A percentile compares a stretch with the other conserved stretches of the same genome.
Conservation (phyloP, 2,329 filamentous ascomycete genomes). For the Apiospora rasikravindrae region DNA sequence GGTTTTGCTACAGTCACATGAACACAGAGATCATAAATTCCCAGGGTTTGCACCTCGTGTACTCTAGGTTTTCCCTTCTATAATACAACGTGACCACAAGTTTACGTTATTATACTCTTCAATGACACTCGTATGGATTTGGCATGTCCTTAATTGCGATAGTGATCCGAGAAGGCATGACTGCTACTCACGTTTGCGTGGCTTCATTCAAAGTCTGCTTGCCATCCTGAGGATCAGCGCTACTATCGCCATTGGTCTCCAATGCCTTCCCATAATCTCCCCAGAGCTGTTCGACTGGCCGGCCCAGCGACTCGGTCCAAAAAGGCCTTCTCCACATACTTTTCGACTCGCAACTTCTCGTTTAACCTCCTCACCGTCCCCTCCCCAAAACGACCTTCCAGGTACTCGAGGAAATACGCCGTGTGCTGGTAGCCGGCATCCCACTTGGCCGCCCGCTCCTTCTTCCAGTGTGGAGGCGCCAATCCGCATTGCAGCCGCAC, state of each 20-base stretch:
- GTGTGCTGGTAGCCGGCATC: conserved; percentile 90
- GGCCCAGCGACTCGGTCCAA: conserved; percentile 72
- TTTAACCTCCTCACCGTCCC: conserved; percentile 70
- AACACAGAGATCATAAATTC: not conserved
- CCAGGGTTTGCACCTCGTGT: too few species aligned
- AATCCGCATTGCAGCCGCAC: conserved; percentile 78
- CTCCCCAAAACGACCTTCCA: conserved; percentile 70
- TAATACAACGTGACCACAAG: not conserved
- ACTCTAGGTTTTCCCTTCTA: not conserved
- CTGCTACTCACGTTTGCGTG: conserved; percentile 26
- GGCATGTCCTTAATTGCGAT: not conserved
- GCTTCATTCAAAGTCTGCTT: conserved; percentile 25
- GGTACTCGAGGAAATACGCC: conserved; percentile 86
- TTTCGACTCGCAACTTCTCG: conserved; percentile 65
- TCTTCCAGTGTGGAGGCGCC: conserved; percentile 81
- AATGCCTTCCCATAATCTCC: conserved; percentile 64
- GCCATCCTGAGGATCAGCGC: not conserved
- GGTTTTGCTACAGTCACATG: not conserved
- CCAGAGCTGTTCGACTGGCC: conserved; percentile 73
- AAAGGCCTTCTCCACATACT: conserved; percentile 69
- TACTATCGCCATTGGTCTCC: conserved; percentile 29
- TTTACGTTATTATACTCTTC: not conserved
- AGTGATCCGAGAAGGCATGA: not conserved
- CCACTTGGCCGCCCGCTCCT: conserved; percentile 64
- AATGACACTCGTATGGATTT: not conserved